Evolutionary conservation across 2,329 filamentous ascomycete species (phyloP).

Genomic region (Penicillium oxalicum): DNA sequence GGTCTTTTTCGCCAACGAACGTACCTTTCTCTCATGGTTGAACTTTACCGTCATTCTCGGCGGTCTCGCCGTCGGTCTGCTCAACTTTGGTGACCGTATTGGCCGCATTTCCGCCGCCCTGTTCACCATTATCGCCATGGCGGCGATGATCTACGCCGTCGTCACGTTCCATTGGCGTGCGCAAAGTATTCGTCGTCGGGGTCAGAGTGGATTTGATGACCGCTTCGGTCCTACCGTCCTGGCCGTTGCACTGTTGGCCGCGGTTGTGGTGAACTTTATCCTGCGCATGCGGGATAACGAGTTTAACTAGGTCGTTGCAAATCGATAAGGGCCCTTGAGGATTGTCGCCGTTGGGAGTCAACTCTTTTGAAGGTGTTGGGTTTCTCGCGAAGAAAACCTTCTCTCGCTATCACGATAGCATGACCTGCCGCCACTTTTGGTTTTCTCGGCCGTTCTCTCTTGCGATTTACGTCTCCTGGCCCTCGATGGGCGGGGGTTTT

Average conservation of each 20-base stretch:
- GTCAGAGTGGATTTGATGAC: conserved; percentile 95
- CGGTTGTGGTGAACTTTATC: conserved; percentile 94
- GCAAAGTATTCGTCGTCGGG: conserved; percentile 81
- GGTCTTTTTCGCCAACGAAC: conserved; percentile 99
- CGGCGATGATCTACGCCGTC: conserved; percentile 90
- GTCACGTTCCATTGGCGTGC: conserved; percentile 97
- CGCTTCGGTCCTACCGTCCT: conserved; percentile 87
- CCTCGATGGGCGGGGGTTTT: too few species aligned
- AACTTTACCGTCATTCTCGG: conserved; percentile 99
- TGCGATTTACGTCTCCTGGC: too few species aligned
- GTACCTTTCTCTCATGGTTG: conserved; percentile 98
- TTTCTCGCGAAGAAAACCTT: not conserved
- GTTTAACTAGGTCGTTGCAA: conserved; percentile 8
- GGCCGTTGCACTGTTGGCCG: conserved; percentile 76
- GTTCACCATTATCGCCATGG: conserved; percentile 91
- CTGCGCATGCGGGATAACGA: conserved; percentile 50
- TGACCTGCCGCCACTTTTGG: too few species aligned
- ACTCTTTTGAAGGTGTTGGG: not conserved
- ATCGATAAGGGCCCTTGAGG: too few species aligned
- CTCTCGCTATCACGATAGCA: too few species aligned
- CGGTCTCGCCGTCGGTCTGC: conserved; percentile 88
- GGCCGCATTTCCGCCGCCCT: conserved; percentile 90
- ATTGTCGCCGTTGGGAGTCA: too few species aligned
- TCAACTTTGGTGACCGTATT: conserved; percentile 94
- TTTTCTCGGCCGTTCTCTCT: too few species aligned